Conservation (phyloP, 2,329 filamentous ascomycete species). For the Ophiostoma sp. region DNA sequence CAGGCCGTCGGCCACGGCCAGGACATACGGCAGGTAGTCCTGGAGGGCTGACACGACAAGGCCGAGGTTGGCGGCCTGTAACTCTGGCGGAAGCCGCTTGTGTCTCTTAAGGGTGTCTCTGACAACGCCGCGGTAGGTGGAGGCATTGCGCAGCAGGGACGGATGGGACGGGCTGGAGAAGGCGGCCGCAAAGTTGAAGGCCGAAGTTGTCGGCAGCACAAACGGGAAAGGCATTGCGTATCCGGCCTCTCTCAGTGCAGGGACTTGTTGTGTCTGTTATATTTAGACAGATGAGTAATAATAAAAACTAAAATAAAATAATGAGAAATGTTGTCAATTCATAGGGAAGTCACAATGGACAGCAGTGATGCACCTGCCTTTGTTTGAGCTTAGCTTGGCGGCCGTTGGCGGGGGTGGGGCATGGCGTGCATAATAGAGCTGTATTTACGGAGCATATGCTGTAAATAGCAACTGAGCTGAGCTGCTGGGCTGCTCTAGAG, state of each 20-base stretch:
- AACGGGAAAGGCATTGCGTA: conserved; percentile 83
- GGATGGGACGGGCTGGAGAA: conserved; percentile 80
- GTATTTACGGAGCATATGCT: background rate
- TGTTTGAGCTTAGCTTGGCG: conserved; percentile 11
- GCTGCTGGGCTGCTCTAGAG: background rate
- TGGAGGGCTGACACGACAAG: conserved; percentile 64
- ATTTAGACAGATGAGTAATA: background rate
- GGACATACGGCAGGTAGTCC: conserved; percentile 76
- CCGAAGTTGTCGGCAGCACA: conserved; percentile 79
- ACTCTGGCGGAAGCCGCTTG: conserved; percentile 71
- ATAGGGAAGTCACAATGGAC: background rate
- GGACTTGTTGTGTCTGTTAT: background rate
- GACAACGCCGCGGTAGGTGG: conserved; percentile 76
- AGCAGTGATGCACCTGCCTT: conserved; percentile 6
- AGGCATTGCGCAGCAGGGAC: conserved; percentile 75
- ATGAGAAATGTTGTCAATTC: background rate
- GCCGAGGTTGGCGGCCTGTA: conserved; percentile 65
- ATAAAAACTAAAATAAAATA: background rate
- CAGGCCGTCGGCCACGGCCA: conserved; percentile 71
- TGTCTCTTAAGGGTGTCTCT: conserved; percentile 80
- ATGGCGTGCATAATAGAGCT: background rate
- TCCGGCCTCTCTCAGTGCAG: background rate
- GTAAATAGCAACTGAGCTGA: background rate
- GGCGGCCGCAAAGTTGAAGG: conserved; percentile 72
- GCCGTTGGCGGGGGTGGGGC: conserved; percentile 14